Evolutionary conservation across 139 green algal genomes (phyloP), one percentile per base, ranked within the genome.

Genomic region (Chlamydomonas sphaeroides): DNA sequence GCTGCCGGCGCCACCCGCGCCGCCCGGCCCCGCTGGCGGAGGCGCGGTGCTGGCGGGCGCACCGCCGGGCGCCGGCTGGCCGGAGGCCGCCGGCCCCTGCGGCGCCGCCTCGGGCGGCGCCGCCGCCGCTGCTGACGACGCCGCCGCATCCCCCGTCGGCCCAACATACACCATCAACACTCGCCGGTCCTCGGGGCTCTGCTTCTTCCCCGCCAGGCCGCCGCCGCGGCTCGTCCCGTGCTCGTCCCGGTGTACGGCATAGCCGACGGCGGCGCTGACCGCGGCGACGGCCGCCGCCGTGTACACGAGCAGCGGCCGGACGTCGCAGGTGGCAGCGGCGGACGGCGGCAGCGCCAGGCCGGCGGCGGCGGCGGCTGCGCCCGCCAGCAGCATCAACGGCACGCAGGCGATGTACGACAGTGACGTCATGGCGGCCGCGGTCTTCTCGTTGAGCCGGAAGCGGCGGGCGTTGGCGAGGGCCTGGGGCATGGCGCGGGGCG

Each of bases 361-460:
- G 28, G 48, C 51, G 14, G 32, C n/a, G 77, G 49, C 72, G 35
- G 65, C 65, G 23, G 65, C 65, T 15, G 42, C 36, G 65, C 65
- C 77, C 6, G 65, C 49, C 1, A 59, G 25, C 35, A 84, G 48
- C 65, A 79, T 87, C 4, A 87, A 66, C 18, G 82, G 77, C 5
- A 88, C 33, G 56, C 53, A 66, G 20, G 61, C 65, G 45, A 53
- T 7, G 69, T 85, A 42, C 49, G 69, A 86, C n/a, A 48, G 33
- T 41, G 61, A 35, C 30, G n/a, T 41, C n/a, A 85, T 62, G 62
- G 80, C 38, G 8, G 42, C 41, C 15, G 62, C 65, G n/a, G 88
- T 78, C 5, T 71, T n/a, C 62, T 92, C 88, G 48, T 78, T 89
- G n/a, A 92, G 74, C 7, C 88, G 70, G 82, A 92, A 92, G 32